These are phyloP conservation scores for Peniophora sp. DNA, from an alignment of 1,284 basidiomycete genomes.

Conservation along the genomic window DNA sequence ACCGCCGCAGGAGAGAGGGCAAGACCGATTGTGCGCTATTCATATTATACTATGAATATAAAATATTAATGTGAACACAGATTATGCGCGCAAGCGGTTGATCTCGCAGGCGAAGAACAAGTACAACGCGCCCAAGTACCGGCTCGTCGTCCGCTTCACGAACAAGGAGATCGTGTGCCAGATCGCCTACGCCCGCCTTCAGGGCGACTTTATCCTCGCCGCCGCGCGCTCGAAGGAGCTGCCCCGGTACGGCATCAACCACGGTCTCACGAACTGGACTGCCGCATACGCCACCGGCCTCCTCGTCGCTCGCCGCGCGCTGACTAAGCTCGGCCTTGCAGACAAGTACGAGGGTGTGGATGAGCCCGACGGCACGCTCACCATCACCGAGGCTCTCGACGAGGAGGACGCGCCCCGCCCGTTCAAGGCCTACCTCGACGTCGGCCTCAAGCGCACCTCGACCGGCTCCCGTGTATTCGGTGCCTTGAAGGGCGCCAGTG, in stretches of 20 bases:
- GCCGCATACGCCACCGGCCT: conserved; percentile 99
- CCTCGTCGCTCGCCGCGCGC: conserved; percentile 89
- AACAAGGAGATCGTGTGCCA: conserved; percentile 91
- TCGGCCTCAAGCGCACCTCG: conserved; percentile 96
- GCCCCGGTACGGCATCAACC: conserved; percentile 93
- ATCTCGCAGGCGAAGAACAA: conserved; percentile 99
- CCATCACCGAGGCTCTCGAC: conserved; percentile 76
- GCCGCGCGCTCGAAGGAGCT: conserved; percentile 89
- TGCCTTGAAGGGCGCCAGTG: conserved; percentile 98
- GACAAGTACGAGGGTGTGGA: conserved; percentile 98
- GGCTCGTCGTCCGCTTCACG: conserved; percentile 96
- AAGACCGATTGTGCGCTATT: conserved; percentile 88
- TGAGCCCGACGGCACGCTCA: conserved; percentile 87
- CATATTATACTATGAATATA: background rate
- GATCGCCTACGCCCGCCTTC: conserved; percentile 94
- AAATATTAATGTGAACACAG: conserved; percentile 27
- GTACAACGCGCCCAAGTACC: conserved; percentile 98
- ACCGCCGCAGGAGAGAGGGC: conserved; percentile 92
- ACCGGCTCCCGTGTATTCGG: conserved; percentile 98
- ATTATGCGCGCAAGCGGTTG: conserved; percentile 96
- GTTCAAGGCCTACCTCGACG: conserved; percentile 98
- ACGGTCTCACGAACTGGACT: conserved; percentile 98
- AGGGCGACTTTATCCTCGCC: conserved; percentile 92
- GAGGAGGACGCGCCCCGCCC: conserved; percentile 94
- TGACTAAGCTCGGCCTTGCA: conserved; percentile 92